These are phyloP conservation scores for Leucocoprinus leucothites DNA, from an alignment of 768 basidiomycete genomes.

Conservation along the genomic window DNA sequence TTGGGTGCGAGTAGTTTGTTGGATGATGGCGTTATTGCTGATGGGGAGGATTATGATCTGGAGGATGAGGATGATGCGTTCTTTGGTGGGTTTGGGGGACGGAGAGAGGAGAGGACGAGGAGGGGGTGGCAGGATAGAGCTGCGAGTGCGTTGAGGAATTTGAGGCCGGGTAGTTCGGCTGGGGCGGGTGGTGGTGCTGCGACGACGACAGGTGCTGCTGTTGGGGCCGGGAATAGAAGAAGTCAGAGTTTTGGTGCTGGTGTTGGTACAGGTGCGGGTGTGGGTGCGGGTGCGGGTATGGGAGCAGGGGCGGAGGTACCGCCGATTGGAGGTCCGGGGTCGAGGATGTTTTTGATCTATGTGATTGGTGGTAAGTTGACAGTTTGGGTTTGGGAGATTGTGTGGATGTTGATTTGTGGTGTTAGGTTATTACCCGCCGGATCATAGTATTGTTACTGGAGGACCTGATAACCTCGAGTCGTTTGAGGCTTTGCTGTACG, in stretches of 20 bases:
- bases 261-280: not conserved
- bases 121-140: constrained; percentile 59
- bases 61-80: constrained; percentile 12
- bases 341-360: constrained; percentile 85
- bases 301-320: constrained; percentile 13
- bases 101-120: constrained; percentile 6
- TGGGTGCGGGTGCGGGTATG: constrained; percentile 8
- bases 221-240: constrained; percentile 1
- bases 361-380: constrained; percentile 70
- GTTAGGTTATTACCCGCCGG: constrained; percentile 86
- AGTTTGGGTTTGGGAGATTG: not conserved
- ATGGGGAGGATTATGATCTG: not conserved
- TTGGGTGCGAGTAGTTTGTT: no score
- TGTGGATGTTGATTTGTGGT: not conserved
- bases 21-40: no score
- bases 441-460: constrained; percentile 86
- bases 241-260: no score
- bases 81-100: constrained; percentile 12
- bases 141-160: constrained; percentile 56
- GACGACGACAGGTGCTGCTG: no score
- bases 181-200: no score
- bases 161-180: constrained; percentile 44
- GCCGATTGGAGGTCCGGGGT: constrained; percentile 27
- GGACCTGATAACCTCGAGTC: constrained; percentile 67
- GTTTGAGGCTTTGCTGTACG: constrained; percentile 75